Percentiles rank a stretch among this genome's conserved stretches.
Conservation (phyloP, 306 rosid species). For the Cicer chorassanicum region DNA sequence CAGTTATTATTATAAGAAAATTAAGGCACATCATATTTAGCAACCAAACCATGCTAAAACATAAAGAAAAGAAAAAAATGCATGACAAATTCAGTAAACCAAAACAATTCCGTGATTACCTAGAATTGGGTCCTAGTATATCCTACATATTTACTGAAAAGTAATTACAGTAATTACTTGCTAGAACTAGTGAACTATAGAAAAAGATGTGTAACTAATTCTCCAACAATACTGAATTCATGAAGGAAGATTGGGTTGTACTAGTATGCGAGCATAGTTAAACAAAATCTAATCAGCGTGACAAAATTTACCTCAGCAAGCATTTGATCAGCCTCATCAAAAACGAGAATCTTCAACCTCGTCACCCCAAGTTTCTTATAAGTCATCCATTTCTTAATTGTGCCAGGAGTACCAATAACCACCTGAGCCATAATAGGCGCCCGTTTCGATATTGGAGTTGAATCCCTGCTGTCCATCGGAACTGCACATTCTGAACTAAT, state of each 20-base stretch:
- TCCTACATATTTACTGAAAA: neutral
- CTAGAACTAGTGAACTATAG: neutral
- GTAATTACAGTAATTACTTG: neutral
- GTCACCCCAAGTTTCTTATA: slow-evolving; percentile 57
- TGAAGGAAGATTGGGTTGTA: neutral
- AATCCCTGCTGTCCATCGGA: slow-evolving; percentile 61
- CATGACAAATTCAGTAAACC: slow-evolving; percentile 3
- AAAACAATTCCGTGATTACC: slow-evolving; percentile 21
- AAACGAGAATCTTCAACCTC: slow-evolving; percentile 74
- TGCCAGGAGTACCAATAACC: slow-evolving; percentile 95
- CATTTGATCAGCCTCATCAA: slow-evolving; percentile 92
- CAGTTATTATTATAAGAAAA: slow-evolving; percentile 10
- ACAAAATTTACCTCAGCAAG: slow-evolving; percentile 42
- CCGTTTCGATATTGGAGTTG: slow-evolving; percentile 47
- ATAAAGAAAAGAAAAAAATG: neutral
- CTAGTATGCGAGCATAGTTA: neutral
- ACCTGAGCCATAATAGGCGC: slow-evolving; percentile 73
- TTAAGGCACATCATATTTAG: neutral
- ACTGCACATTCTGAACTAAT: slow-evolving; percentile 79
- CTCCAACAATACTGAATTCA: slow-evolving; percentile 3
- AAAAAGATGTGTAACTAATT: neutral
- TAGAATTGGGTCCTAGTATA: neutral
- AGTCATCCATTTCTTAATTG: slow-evolving; percentile 72
- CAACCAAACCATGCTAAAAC: neutral
- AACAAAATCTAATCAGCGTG: neutral